Percentiles rank a stretch among this genome's conserved stretches.
Evolutionary conservation across 345 rosid genomes (phyloP).

Genomic region (Cardamine occulta): DNA sequence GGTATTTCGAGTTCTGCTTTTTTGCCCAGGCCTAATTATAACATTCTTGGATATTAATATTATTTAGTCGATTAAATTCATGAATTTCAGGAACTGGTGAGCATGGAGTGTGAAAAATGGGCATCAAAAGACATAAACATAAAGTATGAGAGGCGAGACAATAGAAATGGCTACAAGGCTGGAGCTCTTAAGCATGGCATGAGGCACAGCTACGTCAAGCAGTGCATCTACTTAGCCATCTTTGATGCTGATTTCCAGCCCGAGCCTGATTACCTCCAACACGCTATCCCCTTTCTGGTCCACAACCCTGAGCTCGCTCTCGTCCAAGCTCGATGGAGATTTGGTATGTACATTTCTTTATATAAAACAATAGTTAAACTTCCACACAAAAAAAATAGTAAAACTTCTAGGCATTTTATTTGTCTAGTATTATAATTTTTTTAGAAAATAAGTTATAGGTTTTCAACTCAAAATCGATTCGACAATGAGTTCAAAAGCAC

Average conservation of each 20-base stretch:
- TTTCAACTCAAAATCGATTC: not conserved
- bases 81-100: slow-evolving; percentile 29
- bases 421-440: not conserved
- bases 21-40: too few relatives aligned
- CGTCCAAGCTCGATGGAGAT: slow-evolving; percentile 54
- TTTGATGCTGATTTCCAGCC: slow-evolving; percentile 64
- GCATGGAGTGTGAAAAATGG: slow-evolving; percentile 39
- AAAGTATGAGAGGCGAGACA: slow-evolving; percentile 40
- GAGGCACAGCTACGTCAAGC: slow-evolving; percentile 51
- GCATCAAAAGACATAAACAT: slow-evolving; percentile 39
- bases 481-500: too few relatives aligned
- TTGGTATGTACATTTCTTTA: slow-evolving; percentile 41
- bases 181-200: slow-evolving; percentile 57
- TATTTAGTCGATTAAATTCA: not conserved
- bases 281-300: slow-evolving; percentile 47
- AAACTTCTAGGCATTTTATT: not conserved
- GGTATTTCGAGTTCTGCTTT: too few relatives aligned
- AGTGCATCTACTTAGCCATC: slow-evolving; percentile 50
- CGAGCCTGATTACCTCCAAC: slow-evolving; percentile 50
- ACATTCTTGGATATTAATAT: not conserved
- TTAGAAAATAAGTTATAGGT: too few relatives aligned
- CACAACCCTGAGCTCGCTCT: slow-evolving; percentile 47
- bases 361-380: not conserved
- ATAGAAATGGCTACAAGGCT: slow-evolving; percentile 61
- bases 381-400: not conserved